Evolutionary conservation across 495 filamentous ascomycete species (phyloP).

Genomic region (Podospora pseudocomata): DNA sequence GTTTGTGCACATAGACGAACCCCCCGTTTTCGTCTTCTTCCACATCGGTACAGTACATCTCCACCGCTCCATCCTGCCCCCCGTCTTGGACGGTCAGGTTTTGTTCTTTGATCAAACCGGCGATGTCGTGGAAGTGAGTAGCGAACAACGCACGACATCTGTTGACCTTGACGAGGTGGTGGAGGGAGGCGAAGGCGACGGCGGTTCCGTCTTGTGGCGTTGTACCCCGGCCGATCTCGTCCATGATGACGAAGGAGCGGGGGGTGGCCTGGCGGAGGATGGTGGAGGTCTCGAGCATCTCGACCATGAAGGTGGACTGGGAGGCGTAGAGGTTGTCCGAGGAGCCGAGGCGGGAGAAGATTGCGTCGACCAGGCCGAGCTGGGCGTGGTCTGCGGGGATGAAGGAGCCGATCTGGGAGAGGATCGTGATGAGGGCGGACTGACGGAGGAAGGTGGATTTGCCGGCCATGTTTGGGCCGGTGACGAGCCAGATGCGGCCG

Average conservation of each 20-base stretch:
- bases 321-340: slow-evolving; percentile 89
- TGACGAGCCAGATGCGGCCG: slow-evolving; percentile 81
- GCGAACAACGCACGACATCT: slow-evolving; percentile 81
- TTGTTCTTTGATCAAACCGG: slow-evolving; percentile 58
- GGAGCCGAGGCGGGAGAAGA: slow-evolving; percentile 88
- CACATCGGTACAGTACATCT: slow-evolving; percentile 87
- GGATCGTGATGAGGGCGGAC: slow-evolving; percentile 87
- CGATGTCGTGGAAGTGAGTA: slow-evolving; percentile 86
- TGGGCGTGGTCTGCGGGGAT: slow-evolving; percentile 83
- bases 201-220: slow-evolving; percentile 88
- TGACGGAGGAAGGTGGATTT: slow-evolving; percentile 94
- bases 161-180: slow-evolving; percentile 75
- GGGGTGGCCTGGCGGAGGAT: slow-evolving; percentile 65
- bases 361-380: slow-evolving; percentile 83
- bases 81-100: slow-evolving; percentile 40
- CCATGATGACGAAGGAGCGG: slow-evolving; percentile 93
- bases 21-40: slow-evolving; percentile 58
- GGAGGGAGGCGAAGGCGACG: slow-evolving; percentile 80
- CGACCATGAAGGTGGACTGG: slow-evolving; percentile 94
- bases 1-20: slow-evolving; percentile 83
- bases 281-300: slow-evolving; percentile 73
- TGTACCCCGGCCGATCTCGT: slow-evolving; percentile 92
- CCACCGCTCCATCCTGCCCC: slow-evolving; percentile 53
- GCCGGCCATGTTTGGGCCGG: slow-evolving; percentile 98
- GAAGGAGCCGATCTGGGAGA: slow-evolving; percentile 88